Evolutionary conservation across 441 rosid genomes (phyloP), one percentile per base, ranked within the genome.

Genomic region (Adansonia grandidieri): DNA sequence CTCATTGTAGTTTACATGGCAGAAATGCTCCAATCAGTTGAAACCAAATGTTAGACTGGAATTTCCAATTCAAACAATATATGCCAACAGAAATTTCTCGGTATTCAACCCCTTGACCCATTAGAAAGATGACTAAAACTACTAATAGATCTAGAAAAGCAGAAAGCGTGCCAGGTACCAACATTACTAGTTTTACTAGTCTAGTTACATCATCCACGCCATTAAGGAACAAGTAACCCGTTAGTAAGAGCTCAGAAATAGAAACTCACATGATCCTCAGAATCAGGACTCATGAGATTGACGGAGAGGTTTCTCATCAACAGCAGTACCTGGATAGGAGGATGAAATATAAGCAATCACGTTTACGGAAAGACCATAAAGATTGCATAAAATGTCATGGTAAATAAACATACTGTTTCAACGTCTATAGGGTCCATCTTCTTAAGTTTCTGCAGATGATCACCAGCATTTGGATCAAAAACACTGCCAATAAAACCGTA

Each of bases 401-500:
- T 45, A 45, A 67, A 17, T 20, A 22, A 67, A n/a, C 88, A 50
- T 88, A 90, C 93, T 9, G 93, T 90, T 80, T 90, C 93, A 42
- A 90, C 84, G 72, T 90, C 91, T 11, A 90, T 88, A 50, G 89
- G 89, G 77, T 87, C 91, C 93, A 90, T 87, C 79, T 82, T 86
- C 61, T 87, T 88, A 71, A 88, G 88, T 67, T 85, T 88, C 81
- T 88, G 93, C 72, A 87, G 79, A 77, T 90, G 93, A 28, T 84
- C 88, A 77, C 85, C 84, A 19, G 84, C 84, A 44, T 78, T 58
- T 74, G 93, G 91, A 82, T 90, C 93, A 71, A 90, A 90, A 45
- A 90, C 90, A 79, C 90, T 88, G 82, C 93, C 93, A 20, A 90
- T 88, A 84, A 90, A 90, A 78, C 82, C 69, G 86, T 90, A 90